Evolutionary conservation across 768 basidiomycete species (phyloP).

Genomic region (Cystofilobasidium macerans): DNA sequence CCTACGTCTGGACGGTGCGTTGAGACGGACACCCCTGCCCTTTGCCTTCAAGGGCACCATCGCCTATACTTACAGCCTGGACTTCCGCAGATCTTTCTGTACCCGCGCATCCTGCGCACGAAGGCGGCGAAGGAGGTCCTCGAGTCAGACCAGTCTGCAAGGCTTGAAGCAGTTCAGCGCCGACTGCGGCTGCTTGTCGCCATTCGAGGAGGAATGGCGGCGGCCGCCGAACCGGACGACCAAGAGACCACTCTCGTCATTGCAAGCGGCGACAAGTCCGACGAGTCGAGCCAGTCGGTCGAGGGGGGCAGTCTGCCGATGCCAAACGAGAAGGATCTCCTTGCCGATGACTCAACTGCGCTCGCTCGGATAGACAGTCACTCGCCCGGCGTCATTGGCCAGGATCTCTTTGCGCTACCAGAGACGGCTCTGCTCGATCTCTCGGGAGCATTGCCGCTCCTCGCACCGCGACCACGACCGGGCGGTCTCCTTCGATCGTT

Average conservation of each 20-base stretch:
- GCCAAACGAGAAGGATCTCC: background rate
- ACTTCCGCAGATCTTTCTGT: background rate
- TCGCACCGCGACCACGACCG: background rate
- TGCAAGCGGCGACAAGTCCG: too few species aligned
- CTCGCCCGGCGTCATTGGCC: too few species aligned
- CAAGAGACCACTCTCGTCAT: too few species aligned
- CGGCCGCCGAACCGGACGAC: too few species aligned
- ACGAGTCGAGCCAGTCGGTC: too few species aligned
- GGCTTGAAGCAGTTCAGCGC: background rate
- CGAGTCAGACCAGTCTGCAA: background rate
- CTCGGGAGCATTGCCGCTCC: background rate
- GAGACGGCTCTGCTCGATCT: background rate
- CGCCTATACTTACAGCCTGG: background rate
- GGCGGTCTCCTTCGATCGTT: background rate
- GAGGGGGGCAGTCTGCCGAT: too few species aligned
- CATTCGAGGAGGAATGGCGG: background rate
- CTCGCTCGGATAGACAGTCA: background rate
- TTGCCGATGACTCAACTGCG: background rate
- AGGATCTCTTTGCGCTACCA: background rate
- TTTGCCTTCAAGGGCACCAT: too few species aligned
- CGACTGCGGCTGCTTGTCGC: background rate
- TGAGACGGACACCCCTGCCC: too few species aligned
- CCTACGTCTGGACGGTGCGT: constrained; percentile 6
- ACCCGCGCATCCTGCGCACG: background rate
- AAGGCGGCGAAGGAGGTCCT: background rate